A percentile compares a stretch with the other conserved stretches of the same genome.
Evolutionary conservation across 495 filamentous ascomycete genomes (phyloP).

Genomic region (Podospora pseudoanserina): DNA sequence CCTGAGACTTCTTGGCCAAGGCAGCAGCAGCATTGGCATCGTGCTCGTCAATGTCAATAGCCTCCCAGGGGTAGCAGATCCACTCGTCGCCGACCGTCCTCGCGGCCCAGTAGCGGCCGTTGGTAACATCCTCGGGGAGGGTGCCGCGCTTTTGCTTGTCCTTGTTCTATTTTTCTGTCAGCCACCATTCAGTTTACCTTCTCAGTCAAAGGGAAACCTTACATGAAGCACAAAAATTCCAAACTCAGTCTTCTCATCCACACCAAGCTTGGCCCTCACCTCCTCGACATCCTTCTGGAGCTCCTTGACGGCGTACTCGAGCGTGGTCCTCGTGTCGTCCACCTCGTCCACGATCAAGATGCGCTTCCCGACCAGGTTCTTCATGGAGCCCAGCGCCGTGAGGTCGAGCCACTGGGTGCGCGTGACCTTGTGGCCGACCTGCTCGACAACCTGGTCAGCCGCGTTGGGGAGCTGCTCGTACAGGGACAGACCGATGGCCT

Average conservation of each 20-base stretch:
- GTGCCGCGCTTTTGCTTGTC: conserved; percentile 90
- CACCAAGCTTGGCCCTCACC: conserved; percentile 67
- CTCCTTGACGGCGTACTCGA: conserved; percentile 95
- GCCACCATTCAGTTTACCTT: no score
- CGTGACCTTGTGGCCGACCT: conserved; percentile 86
- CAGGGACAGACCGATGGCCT: conserved; percentile 95
- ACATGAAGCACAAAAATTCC: conserved; percentile 94
- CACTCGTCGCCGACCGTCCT: conserved; percentile 86
- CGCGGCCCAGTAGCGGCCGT: conserved; percentile 78
- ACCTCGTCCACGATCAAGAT: conserved; percentile 99
- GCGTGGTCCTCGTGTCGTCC: conserved; percentile 93
- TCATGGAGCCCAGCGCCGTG: conserved; percentile 76
- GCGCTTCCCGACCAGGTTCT: conserved; percentile 91
- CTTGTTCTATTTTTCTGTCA: conserved; percentile 66
- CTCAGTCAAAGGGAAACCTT: conserved; percentile 37
- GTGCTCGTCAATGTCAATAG: conserved; percentile 91
- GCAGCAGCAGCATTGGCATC: conserved; percentile 64
- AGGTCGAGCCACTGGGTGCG: conserved; percentile 98
- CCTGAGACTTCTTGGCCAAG: conserved; percentile 18
- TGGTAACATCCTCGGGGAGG: conserved; percentile 76
- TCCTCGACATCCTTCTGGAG: conserved; percentile 92
- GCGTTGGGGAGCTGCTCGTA: conserved; percentile 75
- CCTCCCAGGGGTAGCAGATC: conserved; percentile 99
- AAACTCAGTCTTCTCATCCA: conserved; percentile 73
- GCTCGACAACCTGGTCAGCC: conserved; percentile 56